These are phyloP conservation scores for Phytophthora sansomeana DNA, from an alignment of 352 stramenopile species.

Conservation along the genomic window DNA sequence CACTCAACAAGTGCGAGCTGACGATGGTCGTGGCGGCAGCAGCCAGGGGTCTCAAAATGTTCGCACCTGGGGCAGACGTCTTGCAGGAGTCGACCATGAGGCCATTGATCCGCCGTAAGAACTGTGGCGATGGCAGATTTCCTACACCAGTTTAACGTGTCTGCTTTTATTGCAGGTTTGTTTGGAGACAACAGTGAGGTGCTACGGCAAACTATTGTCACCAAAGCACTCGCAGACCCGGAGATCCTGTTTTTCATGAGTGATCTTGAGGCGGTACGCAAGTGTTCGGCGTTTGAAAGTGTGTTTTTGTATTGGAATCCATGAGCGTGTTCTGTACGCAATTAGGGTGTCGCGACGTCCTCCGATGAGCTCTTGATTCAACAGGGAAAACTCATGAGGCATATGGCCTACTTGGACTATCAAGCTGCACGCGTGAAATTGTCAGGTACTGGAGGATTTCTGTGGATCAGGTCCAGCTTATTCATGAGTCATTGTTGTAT, in stretches of 20 bases:
- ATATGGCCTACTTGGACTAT: conserved; percentile 54
- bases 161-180: conserved; percentile 38
- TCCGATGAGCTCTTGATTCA: conserved; percentile 55
- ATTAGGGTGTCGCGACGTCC: conserved; percentile 53
- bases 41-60: conserved; percentile 58
- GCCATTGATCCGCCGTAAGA: conserved; percentile 58
- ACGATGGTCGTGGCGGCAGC: conserved; percentile 62
- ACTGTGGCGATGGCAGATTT: not conserved
- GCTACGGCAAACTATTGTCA: conserved; percentile 46
- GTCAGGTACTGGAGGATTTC: conserved; percentile 14
- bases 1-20: conserved; percentile 68
- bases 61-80: conserved; percentile 47
- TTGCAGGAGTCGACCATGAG: conserved; percentile 42
- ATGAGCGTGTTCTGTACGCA: conserved; percentile 3
- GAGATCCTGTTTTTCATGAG: conserved; percentile 86
- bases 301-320: conserved; percentile 1
- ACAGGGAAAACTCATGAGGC: conserved; percentile 52
- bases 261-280: conserved; percentile 62
- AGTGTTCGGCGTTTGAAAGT: not conserved
- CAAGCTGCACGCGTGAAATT: conserved; percentile 38
- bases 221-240: conserved; percentile 68
- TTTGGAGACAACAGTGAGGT: conserved; percentile 56
- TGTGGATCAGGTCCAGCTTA: not conserved
- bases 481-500: not conserved
- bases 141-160: not conserved